Conservation (phyloP, 768 basidiomycete genomes). For the Strobilomyces echinocephalus region DNA sequence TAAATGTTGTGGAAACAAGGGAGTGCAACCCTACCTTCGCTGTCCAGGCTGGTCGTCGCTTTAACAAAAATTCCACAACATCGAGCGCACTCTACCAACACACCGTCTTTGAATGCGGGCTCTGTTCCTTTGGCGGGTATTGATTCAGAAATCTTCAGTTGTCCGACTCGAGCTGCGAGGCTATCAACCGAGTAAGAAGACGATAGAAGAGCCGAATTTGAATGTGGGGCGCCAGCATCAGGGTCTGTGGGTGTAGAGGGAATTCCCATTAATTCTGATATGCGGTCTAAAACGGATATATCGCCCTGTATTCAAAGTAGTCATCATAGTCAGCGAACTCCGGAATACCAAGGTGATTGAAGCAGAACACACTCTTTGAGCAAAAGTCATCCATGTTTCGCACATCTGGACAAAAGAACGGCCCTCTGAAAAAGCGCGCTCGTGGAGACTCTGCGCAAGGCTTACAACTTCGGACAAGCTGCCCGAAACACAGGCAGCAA, state of each 20-base stretch:
- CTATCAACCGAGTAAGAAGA: constrained; percentile 16
- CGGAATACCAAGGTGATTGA: background rate
- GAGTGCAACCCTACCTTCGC: constrained; percentile 4
- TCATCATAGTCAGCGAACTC: background rate
- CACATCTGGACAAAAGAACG: constrained; percentile 58
- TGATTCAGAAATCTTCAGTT: constrained; percentile 18
- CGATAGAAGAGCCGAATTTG: background rate
- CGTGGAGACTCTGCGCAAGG: constrained; percentile 35
- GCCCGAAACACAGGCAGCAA: constrained; percentile 36
- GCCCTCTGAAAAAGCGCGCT: constrained; percentile 42
- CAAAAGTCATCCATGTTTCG: constrained; percentile 68
- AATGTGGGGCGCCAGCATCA: background rate
- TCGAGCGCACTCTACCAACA: constrained; percentile 36
- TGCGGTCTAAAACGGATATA: constrained; percentile 42
- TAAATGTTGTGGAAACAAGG: background rate
- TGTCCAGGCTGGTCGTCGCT: constrained; percentile 34
- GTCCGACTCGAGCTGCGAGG: constrained; percentile 14
- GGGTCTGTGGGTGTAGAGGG: constrained; percentile 1
- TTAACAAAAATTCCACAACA: constrained; percentile 44
- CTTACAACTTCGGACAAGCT: constrained; percentile 43
- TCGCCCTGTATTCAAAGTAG: constrained; percentile 38
- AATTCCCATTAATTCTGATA: constrained; percentile 38
- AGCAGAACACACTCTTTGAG: constrained; percentile 48
- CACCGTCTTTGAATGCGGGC: constrained; percentile 4
- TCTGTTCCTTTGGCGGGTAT: background rate